Evolutionary conservation across 106 monocot genomes (phyloP).

Genomic region (Acorus gramineus): DNA sequence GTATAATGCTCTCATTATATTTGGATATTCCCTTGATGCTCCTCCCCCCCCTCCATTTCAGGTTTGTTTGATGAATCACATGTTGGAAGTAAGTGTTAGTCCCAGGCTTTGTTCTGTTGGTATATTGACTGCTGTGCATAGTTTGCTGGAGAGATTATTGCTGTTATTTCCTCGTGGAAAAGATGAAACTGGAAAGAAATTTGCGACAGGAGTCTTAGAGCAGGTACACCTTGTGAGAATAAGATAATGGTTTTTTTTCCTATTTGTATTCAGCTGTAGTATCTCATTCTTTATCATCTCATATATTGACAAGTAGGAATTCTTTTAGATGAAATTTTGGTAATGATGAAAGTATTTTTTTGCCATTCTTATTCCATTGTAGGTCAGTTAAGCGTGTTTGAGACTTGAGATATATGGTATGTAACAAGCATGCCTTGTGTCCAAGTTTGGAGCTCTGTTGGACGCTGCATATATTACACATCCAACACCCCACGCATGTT

Average conservation of each 20-base stretch:
- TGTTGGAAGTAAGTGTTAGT: constrained; percentile 21
- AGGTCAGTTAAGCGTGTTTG: too few species aligned
- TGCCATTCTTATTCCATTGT: background rate
- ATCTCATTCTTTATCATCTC: too few species aligned
- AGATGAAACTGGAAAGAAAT: constrained; percentile 7
- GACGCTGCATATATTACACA: too few species aligned
- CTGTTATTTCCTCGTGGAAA: constrained; percentile 9
- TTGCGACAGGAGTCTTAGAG: constrained; percentile 5
- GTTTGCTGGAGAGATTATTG: constrained; percentile 32
- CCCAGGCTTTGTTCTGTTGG: constrained; percentile 11
- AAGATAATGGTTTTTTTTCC: too few species aligned
- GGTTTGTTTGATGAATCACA: constrained; percentile 29
- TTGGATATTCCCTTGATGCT: too few species aligned
- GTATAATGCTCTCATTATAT: too few species aligned
- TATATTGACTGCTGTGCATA: constrained; percentile 31
- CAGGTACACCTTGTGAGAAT: constrained; percentile 26
- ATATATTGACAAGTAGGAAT: too few species aligned
- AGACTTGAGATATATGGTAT: too few species aligned
- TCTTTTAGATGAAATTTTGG: background rate
- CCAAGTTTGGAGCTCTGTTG: too few species aligned
- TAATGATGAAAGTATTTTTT: background rate
- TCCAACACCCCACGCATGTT: too few species aligned
- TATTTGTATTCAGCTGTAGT: too few species aligned
- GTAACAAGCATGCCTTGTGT: too few species aligned
- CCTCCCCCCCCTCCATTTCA: constrained; percentile 1